Evolutionary conservation across 202 grass and related monocot species (phyloP), one percentile per base, ranked within the genome.

Genomic region (Saccharum hybrid): DNA sequence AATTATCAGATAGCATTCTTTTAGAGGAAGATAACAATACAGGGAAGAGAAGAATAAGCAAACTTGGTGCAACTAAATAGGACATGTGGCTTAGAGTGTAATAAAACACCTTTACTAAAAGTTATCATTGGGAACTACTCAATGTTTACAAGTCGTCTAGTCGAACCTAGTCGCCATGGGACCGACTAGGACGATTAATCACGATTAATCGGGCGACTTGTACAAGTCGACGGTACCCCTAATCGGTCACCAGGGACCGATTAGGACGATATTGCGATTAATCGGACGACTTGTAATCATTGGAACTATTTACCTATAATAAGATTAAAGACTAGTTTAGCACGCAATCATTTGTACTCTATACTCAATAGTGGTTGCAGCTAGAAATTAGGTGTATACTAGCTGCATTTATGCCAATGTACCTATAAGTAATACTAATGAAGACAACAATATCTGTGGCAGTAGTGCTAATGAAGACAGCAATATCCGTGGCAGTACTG

Each of bases 321-420:
- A 66, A 26, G 6, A 21, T 60, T 11, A 78, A 67, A 66, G n/a
- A 34, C 19, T 30, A 60, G 15, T 59, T 60, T 16, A 23, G 34
- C 18, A 71, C 6, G 9, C 15, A 59, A 60, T 9, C 56, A 10
- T 70, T 41, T 39, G 7, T 45, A 64, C 22, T 78, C 18, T 78
- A 16, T 72, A 52, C 18, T 8, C 51, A n/a, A n/a, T 56, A n/a
- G 19, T 66, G 33, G 60, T 74, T 64, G 40, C 57, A 48, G 33
- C 39, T 72, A 46, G 26, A 16, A 82, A 33, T 63, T 83, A n/a
- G 52, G 31, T 43, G 31, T 59, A 81, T 41, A 63, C 79, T 73
- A 8, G 54, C 62, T 48, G 18, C 7, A 56, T 37, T 56, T 46
- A 57, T 70, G 66, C 78, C 13, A 57, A 69, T 33, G 65, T 10